A percentile compares a stretch with the other conserved stretches of the same genome.
phyloP scores from a whole-genome alignment of 495 filamentous ascomycete species.

The Aspergillus avenaceus region DNA sequence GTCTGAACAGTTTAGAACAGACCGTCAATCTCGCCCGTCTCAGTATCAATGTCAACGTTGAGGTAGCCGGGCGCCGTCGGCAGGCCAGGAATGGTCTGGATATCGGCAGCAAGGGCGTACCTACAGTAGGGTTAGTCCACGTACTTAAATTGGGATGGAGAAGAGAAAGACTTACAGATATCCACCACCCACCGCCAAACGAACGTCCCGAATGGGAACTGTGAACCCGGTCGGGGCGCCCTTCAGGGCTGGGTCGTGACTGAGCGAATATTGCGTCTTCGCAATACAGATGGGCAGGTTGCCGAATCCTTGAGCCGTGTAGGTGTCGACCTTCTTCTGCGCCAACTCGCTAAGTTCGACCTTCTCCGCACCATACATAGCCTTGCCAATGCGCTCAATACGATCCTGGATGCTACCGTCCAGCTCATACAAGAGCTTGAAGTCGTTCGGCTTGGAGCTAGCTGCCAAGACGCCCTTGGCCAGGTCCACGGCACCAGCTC shows the following conservation, averaged over 20 bases:
- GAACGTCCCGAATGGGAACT: slow-evolving; percentile 89
- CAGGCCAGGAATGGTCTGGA: slow-evolving; percentile 95
- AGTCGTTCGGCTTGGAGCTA: slow-evolving; percentile 79
- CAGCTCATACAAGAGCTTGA: slow-evolving; percentile 81
- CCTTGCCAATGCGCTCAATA: slow-evolving; percentile 83
- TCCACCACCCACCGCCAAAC: slow-evolving; percentile 89
- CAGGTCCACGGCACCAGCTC: slow-evolving; percentile 83
- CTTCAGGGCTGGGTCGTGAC: slow-evolving; percentile 89
- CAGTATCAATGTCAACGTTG: slow-evolving; percentile 89
- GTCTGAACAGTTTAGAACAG: slow-evolving; percentile 61
- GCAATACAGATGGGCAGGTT: slow-evolving; percentile 94
- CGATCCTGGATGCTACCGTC: slow-evolving; percentile 81
- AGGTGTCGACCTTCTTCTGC: slow-evolving; percentile 92
- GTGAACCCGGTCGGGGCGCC: slow-evolving; percentile 96
- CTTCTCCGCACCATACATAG: slow-evolving; percentile 88
- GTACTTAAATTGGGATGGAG: slow-evolving; percentile 12
- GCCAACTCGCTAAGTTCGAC: slow-evolving; percentile 94
- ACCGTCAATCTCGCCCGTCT: slow-evolving; percentile 94
- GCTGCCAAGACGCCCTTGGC: slow-evolving; percentile 83
- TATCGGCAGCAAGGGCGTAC: slow-evolving; percentile 93
- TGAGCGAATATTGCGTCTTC: slow-evolving; percentile 97
- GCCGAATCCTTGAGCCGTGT: slow-evolving; percentile 85
- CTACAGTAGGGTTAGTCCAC: slow-evolving; percentile 30
- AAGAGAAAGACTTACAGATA: slow-evolving; percentile 62
- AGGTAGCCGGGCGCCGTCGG: slow-evolving; percentile 94